Conservation (phyloP, 306 rosid genomes). For the Vigna unguiculata region DNA sequence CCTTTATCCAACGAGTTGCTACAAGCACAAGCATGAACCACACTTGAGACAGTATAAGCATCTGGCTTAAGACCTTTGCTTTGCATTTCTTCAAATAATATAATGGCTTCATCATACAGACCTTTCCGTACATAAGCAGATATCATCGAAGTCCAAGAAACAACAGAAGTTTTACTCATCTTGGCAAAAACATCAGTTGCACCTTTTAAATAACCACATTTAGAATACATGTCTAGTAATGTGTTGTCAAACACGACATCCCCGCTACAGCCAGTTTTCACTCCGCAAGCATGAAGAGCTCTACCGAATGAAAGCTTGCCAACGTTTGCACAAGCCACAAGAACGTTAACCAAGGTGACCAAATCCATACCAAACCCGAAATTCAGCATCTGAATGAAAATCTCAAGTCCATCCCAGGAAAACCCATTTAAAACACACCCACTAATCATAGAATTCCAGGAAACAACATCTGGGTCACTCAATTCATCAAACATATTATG, state of each 20-base stretch:
- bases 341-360: neutral
- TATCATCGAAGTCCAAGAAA: constrained; percentile 19
- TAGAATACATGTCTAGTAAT: constrained; percentile 21
- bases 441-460: constrained; percentile 76
- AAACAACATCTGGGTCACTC: constrained; percentile 68
- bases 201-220: constrained; percentile 5
- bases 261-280: neutral
- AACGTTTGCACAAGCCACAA: constrained; percentile 7
- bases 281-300: neutral
- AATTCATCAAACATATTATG: constrained; percentile 72
- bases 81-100: neutral
- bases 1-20: constrained; percentile 16
- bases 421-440: constrained; percentile 59
- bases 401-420: neutral
- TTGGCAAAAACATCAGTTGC: neutral
- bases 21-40: constrained; percentile 17
- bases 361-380: neutral
- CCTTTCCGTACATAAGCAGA: constrained; percentile 11
- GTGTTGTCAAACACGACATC: neutral
- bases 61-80: constrained; percentile 18
- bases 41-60: neutral
- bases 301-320: constrained; percentile 12
- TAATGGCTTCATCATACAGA: neutral
- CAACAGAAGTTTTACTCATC: neutral
- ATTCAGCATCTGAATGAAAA: constrained; percentile 10